phyloP scores from a whole-genome alignment of 139 green algal species.

The Tetratostichococcus sp. region DNA sequence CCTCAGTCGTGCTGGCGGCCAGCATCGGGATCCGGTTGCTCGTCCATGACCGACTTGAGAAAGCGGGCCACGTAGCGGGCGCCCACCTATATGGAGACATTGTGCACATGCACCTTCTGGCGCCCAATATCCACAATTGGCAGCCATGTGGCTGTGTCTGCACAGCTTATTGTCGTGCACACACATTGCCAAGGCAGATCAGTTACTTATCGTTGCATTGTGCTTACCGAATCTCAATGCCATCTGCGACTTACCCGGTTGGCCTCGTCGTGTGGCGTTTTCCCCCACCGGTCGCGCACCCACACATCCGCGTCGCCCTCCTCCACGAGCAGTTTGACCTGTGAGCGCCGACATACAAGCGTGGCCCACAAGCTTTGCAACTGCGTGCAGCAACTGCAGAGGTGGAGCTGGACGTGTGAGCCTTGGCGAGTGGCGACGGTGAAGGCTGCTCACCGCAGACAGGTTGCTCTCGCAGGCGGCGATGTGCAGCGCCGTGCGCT shows the following conservation, averaged over 20 bases:
- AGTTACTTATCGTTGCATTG: no score
- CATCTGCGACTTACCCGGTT: no score
- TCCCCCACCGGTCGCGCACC: slow-evolving; percentile 20
- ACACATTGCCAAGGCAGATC: no score
- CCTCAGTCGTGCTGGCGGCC: neutral
- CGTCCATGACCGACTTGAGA: neutral
- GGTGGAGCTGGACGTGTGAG: no score
- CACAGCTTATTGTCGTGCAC: no score
- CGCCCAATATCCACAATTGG: no score
- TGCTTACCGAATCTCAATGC: no score
- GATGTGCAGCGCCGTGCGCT: slow-evolving; percentile 59
- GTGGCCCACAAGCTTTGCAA: no score
- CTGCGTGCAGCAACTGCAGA: no score
- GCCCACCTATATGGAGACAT: no score
- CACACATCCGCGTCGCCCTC: slow-evolving; percentile 18
- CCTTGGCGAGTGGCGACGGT: neutral
- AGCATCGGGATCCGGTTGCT: neutral
- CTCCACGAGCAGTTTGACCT: slow-evolving; percentile 25
- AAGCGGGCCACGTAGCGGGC: neutral
- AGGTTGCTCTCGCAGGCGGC: slow-evolving; percentile 52
- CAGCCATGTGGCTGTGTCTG: no score
- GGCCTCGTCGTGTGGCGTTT: slow-evolving; percentile 20
- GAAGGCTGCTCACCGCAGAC: slow-evolving; percentile 23
- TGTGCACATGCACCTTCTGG: no score
- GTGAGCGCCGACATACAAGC: neutral